A percentile compares a stretch with the other conserved stretches of the same genome.
phyloP scores from a whole-genome alignment of 2,329 filamentous ascomycete species.

The Phyllosticta capitalensis region DNA sequence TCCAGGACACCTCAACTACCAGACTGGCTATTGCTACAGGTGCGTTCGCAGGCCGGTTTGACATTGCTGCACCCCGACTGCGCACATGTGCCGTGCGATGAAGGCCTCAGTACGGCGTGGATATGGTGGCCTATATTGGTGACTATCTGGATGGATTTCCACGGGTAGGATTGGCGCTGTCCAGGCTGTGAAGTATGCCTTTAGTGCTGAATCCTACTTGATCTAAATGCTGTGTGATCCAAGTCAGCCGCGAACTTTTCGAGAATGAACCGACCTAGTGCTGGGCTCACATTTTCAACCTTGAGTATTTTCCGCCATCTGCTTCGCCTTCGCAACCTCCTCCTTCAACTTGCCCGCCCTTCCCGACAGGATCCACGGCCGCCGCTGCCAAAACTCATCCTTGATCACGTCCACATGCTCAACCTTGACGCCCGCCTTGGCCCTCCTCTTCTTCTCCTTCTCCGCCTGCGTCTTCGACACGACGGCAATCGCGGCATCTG shows the following conservation, averaged over 20 bases:
- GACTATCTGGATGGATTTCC: neutral
- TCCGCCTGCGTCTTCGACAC: constrained; percentile 73
- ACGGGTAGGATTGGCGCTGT: neutral
- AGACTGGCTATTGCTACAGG: neutral
- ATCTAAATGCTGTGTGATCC: neutral
- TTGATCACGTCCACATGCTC: constrained; percentile 92
- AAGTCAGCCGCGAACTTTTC: neutral
- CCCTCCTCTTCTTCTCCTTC: constrained; percentile 69
- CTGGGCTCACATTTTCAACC: no score
- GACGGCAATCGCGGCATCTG: neutral
- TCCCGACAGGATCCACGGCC: constrained; percentile 59
- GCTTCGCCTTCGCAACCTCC: neutral
- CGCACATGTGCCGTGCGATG: neutral
- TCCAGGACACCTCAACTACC: neutral
- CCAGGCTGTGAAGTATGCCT: neutral
- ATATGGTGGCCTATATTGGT: neutral
- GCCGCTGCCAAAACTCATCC: constrained; percentile 82
- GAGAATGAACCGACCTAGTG: neutral
- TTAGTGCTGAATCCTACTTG: neutral
- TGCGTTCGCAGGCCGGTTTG: neutral
- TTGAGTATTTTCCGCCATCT: neutral
- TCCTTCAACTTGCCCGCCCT: constrained; percentile 16
- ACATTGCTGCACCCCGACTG: neutral
- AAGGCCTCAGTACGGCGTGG: neutral
- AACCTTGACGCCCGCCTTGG: constrained; percentile 71